phyloP scores from a whole-genome alignment of 176 grass and related monocot species.

The Alopecurus myosuroides region DNA sequence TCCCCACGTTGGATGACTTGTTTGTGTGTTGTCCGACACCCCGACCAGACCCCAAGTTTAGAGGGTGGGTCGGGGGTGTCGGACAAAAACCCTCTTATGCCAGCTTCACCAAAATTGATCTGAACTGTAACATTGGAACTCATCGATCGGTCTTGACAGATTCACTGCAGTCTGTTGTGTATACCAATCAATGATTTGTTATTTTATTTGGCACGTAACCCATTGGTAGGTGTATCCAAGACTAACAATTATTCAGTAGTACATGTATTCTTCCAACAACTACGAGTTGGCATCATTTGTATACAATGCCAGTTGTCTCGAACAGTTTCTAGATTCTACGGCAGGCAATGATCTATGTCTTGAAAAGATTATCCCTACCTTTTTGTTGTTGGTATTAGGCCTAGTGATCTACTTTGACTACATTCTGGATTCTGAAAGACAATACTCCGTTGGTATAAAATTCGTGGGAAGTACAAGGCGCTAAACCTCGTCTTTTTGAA shows the following conservation, averaged over 20 bases:
- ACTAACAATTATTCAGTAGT: too few species aligned
- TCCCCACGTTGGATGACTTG: too few species aligned
- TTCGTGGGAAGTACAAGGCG: not conserved
- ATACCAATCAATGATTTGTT: not conserved
- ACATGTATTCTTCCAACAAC: not conserved
- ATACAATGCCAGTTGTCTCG: not conserved
- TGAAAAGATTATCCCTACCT: not conserved
- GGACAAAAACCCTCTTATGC: too few species aligned
- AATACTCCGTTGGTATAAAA: not conserved
- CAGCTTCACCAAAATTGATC: too few species aligned
- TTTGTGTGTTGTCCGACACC: too few species aligned
- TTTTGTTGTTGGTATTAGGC: conserved; percentile 32
- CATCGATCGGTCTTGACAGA: too few species aligned
- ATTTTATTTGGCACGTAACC: not conserved
- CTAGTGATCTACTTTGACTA: conserved; percentile 20
- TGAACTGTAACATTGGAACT: too few species aligned
- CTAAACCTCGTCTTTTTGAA: too few species aligned
- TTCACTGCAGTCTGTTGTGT: too few species aligned
- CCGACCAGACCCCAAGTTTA: too few species aligned
- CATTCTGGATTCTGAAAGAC: not conserved
- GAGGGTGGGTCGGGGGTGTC: too few species aligned
- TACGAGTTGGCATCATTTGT: not conserved
- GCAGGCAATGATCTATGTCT: not conserved
- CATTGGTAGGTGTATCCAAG: not conserved
- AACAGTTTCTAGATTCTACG: not conserved